Evolutionary conservation across 495 filamentous ascomycete genomes (phyloP), one percentile per base, ranked within the genome.

Genomic region (Chaetomium tenue): DNA sequence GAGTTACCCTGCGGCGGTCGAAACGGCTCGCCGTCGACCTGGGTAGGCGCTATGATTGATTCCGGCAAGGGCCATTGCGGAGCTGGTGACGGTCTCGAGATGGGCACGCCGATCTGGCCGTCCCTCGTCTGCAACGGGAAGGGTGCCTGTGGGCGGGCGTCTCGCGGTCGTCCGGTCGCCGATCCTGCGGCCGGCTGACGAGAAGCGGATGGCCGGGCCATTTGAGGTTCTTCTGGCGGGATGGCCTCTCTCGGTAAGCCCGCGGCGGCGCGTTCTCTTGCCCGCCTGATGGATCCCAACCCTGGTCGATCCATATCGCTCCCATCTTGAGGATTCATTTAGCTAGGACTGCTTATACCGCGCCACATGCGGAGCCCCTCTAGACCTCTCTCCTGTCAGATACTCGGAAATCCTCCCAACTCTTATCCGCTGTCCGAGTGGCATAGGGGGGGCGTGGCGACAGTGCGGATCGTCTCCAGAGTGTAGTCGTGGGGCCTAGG

Each of bases 31-130:
- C 76, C 58, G 72, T 70, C 70, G 66, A 67, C 52, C 56, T 66
- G 71, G 60, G 77, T 54, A 65, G 71, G 64, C 61, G 79, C 70
- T 39, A 80, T 72, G 63, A 79, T 68, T 12, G 83, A 76, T 16
- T 81, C 78, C 50, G 79, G 76, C 70, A 83, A 69, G 15, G 81
- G 82, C 83, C 83, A 84, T 60, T 85, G 82, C 5, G 83, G 75
- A n/a, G 79, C 71, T 37, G 76, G 82, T 25, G 75, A 80, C 33
- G 83, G 83, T 66, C 76, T 77, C 20, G 81, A 84, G 66, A 85
- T 85, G 46, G 81, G 74, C 51, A 81, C 71, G 18, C 78, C 78
- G 61, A 79, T 75, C 22, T 76, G 76, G 8, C 73, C 80, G 66
- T 76, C 77, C 55, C 68, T 80, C 22, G 71, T 71, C 58, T 79